A percentile compares a stretch with the other conserved stretches of the same genome.
phyloP scores from a whole-genome alignment of 148 eudicot genomes.

The Selenicereus undatus region DNA sequence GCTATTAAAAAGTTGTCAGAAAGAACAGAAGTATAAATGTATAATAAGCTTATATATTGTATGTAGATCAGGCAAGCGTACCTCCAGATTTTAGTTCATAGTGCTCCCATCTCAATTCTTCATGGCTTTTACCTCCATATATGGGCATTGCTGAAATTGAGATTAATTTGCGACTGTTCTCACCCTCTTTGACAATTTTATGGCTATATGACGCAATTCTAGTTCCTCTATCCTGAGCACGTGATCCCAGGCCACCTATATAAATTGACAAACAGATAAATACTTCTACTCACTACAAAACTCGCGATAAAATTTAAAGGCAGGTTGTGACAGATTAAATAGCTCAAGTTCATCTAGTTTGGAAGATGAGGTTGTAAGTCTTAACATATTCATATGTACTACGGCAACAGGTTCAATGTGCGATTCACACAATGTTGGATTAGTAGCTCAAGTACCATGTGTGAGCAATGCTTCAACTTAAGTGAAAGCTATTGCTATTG shows the following conservation, averaged over 20 bases:
- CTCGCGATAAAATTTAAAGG: background rate
- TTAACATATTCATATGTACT: background rate
- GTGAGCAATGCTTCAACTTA: background rate
- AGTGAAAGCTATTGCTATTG: background rate
- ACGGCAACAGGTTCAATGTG: background rate
- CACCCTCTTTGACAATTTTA: conserved; percentile 12
- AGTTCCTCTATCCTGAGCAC: conserved; percentile 21
- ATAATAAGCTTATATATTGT: background rate
- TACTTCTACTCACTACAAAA: background rate
- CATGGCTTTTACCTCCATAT: conserved; percentile 43
- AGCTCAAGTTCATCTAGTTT: background rate
- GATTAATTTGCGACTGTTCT: background rate
- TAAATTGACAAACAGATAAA: background rate
- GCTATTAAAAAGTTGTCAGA: background rate
- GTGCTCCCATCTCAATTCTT: conserved; percentile 51
- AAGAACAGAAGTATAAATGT: background rate
- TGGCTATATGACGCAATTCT: conserved; percentile 17
- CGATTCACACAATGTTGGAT: background rate
- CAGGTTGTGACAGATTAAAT: background rate
- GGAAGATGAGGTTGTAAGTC: background rate
- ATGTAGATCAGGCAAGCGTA: conserved; percentile 16
- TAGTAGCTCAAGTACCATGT: background rate
- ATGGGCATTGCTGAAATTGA: conserved; percentile 41
- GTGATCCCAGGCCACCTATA: conserved; percentile 30
- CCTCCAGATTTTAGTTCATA: conserved; percentile 32